Evolutionary conservation across 106 monocot genomes (phyloP).

Genomic region (Hemerocallis citrina): DNA sequence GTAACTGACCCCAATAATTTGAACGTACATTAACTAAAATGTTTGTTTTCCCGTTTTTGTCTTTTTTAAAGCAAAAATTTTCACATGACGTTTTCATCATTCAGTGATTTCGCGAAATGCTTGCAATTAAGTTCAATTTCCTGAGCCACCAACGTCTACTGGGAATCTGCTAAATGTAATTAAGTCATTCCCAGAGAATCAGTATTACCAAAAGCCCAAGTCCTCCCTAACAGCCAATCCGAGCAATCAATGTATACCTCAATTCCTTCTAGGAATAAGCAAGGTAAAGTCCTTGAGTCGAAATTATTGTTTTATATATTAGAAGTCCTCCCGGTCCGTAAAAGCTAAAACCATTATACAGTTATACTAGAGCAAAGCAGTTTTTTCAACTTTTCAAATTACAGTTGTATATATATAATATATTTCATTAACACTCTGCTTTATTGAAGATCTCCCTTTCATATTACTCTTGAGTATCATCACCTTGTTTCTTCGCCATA

Average conservation of each 20-base stretch:
- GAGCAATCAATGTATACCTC: background rate
- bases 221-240: background rate
- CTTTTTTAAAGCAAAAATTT: no score
- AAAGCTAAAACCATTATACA: no score
- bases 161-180: background rate
- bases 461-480: no score
- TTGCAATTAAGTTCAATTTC: constrained; percentile 3
- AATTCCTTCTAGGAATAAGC: background rate
- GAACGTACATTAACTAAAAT: no score
- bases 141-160: constrained; percentile 1
- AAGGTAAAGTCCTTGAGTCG: background rate
- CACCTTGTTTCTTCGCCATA: no score
- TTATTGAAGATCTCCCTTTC: no score
- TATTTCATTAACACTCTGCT: no score
- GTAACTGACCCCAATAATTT: background rate
- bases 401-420: no score
- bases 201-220: background rate
- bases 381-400: no score
- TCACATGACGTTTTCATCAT: background rate
- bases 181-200: background rate
- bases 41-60: no score
- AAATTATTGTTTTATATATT: background rate
- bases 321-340: no score
- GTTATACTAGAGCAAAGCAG: no score
- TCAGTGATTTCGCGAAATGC: background rate